Conservation (phyloP, 352 stramenopile genomes). For the Phytophthora podocarpi region DNA sequence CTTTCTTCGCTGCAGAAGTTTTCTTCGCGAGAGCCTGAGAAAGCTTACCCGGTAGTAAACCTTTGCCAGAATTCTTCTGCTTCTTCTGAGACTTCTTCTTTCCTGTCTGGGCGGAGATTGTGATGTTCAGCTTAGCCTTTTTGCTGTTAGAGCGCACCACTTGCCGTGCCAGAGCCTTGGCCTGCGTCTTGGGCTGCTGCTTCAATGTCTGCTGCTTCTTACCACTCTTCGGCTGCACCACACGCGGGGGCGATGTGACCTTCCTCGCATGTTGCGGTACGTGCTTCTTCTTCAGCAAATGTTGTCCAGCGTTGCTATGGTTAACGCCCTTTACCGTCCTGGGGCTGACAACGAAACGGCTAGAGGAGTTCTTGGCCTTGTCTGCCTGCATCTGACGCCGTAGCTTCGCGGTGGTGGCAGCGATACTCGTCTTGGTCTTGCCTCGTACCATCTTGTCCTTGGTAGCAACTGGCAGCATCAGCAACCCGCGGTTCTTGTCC, state of each 20-base stretch:
- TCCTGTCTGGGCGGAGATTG: slow-evolving; percentile 20
- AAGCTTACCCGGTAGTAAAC: slow-evolving; percentile 43
- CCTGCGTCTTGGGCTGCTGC: slow-evolving; percentile 17
- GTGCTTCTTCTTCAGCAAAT: slow-evolving; percentile 30
- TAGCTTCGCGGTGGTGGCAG: slow-evolving; percentile 33
- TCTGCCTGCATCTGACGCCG: slow-evolving; percentile 24
- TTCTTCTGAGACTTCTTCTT: slow-evolving; percentile 26
- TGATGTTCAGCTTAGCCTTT: slow-evolving; percentile 48
- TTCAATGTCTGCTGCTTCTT: slow-evolving; percentile 21
- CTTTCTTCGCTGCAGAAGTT: slow-evolving; percentile 33
- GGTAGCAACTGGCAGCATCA: background rate
- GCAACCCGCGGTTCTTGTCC: slow-evolving; percentile 54
- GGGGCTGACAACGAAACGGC: slow-evolving; percentile 17
- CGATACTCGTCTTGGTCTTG: slow-evolving; percentile 48
- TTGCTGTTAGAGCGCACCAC: slow-evolving; percentile 40
- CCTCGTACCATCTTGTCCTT: slow-evolving; percentile 1
- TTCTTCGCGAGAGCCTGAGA: slow-evolving; percentile 32
- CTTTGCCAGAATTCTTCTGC: slow-evolving; percentile 20
- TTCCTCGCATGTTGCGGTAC: slow-evolving; percentile 10
- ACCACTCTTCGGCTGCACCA: slow-evolving; percentile 6
- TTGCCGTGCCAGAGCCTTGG: slow-evolving; percentile 16
- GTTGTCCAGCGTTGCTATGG: slow-evolving; percentile 1
- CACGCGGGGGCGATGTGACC: slow-evolving; percentile 4
- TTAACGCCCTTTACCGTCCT: slow-evolving; percentile 7
- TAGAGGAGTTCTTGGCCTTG: slow-evolving; percentile 7